A percentile compares a stretch with the other conserved stretches of the same genome.
Evolutionary conservation across 331 rosid genomes (phyloP).

Genomic region (Acacia concinna): DNA sequence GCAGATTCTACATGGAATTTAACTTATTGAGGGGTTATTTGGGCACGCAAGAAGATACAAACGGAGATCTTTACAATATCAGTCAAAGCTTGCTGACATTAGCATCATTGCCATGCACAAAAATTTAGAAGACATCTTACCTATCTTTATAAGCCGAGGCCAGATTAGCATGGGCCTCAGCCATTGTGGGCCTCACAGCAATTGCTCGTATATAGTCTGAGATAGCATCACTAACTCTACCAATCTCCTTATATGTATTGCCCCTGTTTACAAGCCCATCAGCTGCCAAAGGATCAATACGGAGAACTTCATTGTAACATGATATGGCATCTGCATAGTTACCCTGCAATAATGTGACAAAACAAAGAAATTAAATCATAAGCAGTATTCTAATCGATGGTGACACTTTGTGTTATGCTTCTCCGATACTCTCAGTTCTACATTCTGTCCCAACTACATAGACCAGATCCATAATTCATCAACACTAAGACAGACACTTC

Average conservation of each 20-base stretch:
- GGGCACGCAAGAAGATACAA: background rate
- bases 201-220: conserved; percentile 86
- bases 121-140: conserved; percentile 34
- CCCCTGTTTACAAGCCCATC: conserved; percentile 99
- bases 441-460: background rate
- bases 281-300: conserved; percentile 98
- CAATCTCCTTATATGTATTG: conserved; percentile 95
- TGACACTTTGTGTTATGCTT: background rate
- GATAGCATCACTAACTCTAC: conserved; percentile 95
- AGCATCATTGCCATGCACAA: background rate
- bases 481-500: background rate
- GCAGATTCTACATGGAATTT: background rate
- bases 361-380: background rate
- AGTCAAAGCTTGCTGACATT: background rate
- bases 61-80: background rate
- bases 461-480: background rate
- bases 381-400: background rate
- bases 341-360: conserved; percentile 55
- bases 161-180: conserved; percentile 99
- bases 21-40: background rate
- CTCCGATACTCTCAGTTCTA: background rate
- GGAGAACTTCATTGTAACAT: conserved; percentile 96
- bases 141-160: conserved; percentile 99
- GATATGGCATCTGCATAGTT: conserved; percentile 95
- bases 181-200: conserved; percentile 82